phyloP scores from a whole-genome alignment of 176 grass and related monocot species.

The Phoenix roebelenii region DNA sequence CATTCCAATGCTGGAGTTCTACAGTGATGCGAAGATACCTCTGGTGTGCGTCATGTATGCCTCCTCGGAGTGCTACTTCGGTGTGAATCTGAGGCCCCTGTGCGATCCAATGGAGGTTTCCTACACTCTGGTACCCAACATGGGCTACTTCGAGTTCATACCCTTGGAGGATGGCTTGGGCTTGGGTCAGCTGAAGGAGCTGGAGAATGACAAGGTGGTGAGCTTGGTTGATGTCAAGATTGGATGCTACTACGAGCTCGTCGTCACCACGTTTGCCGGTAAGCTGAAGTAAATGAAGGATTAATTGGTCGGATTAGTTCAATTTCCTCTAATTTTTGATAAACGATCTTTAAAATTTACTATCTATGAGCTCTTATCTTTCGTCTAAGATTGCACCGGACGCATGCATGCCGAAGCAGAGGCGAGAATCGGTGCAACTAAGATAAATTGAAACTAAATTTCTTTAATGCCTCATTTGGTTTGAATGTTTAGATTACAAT shows the following conservation, averaged over 20 bases:
- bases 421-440: too few relatives aligned
- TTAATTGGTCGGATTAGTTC: too few relatives aligned
- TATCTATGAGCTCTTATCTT: too few relatives aligned
- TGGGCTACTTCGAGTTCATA: conserved; percentile 81
- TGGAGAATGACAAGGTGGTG: conserved; percentile 49
- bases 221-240: conserved; percentile 53
- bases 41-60: conserved; percentile 71
- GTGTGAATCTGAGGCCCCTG: conserved; percentile 48
- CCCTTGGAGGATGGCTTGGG: conserved; percentile 46
- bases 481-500: too few relatives aligned
- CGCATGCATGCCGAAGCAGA: too few relatives aligned
- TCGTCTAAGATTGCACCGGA: too few relatives aligned
- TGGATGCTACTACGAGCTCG: conserved; percentile 67
- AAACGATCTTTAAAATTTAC: too few relatives aligned
- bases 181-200: conserved; percentile 20
- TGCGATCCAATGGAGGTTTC: conserved; percentile 44
- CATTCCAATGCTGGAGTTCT: conserved; percentile 67
- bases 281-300: conserved; percentile 3
- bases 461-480: too few relatives aligned
- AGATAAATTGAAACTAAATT: too few relatives aligned
- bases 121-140: conserved; percentile 71
- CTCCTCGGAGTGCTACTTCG: conserved; percentile 61
- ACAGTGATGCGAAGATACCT: conserved; percentile 42
- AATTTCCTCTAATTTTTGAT: too few relatives aligned
- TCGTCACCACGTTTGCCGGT: conserved; percentile 69